These are phyloP conservation scores for Hygrophorus pudorinus DNA, from an alignment of 768 basidiomycete species.

Conservation along the genomic window DNA sequence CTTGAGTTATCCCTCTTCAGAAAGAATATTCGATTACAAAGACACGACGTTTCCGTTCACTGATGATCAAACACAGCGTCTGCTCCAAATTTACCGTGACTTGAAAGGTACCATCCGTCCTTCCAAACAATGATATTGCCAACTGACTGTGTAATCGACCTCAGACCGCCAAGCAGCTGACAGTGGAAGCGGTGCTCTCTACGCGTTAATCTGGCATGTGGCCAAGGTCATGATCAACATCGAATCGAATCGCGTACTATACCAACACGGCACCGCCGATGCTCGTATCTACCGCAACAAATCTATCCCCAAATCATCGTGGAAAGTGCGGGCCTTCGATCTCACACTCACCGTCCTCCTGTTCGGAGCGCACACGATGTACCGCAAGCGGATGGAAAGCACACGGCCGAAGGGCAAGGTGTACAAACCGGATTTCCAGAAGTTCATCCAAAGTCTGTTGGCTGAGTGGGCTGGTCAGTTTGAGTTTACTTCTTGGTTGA, in stretches of 20 bases:
- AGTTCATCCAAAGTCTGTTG: constrained; percentile 14
- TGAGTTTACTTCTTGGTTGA: no score
- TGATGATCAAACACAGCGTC: no score
- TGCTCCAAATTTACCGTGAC: no score
- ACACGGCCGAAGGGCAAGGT: constrained; percentile 12
- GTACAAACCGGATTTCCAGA: constrained; percentile 12
- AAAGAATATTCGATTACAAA: no score
- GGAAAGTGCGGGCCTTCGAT: constrained; percentile 9
- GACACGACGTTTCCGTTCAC: no score
- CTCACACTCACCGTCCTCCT: constrained; percentile 8
- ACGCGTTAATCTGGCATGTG: constrained; percentile 10
- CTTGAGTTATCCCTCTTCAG: no score
- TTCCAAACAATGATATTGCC: no score
- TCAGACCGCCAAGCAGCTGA: no score
- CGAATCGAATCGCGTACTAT: constrained; percentile 4
- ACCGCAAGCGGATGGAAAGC: constrained; percentile 11
- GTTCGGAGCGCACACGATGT: constrained; percentile 13
- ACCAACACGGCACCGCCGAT: neutral
- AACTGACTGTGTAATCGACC: no score
- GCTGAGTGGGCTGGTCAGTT: constrained; percentile 17
- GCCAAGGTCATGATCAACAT: constrained; percentile 12
- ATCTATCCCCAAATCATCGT: neutral
- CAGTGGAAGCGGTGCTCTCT: no score
- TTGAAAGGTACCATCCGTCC: no score
- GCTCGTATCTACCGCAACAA: no score